Evolutionary conservation across 306 rosid species (phyloP).

Genomic region (Parietaria judaica): DNA sequence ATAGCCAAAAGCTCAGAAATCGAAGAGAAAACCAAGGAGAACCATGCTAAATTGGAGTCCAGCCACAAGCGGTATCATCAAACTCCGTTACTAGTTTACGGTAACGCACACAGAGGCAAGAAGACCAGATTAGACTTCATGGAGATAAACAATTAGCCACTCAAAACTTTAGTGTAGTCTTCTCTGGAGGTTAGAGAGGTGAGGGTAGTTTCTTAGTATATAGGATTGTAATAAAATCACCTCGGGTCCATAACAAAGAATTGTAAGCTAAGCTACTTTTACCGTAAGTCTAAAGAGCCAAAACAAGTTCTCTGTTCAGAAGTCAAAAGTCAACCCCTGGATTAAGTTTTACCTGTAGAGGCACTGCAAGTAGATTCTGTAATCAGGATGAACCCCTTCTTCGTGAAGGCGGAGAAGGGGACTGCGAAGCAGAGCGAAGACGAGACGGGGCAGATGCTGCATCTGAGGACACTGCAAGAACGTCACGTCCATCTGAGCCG

Average conservation of each 20-base stretch:
- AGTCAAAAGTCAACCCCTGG: neutral
- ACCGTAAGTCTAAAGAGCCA: no score
- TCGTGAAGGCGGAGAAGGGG: constrained; percentile 91
- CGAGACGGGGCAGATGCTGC: constrained; percentile 75
- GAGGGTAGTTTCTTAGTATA: no score
- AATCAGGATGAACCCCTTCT: constrained; percentile 96
- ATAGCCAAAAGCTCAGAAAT: constrained; percentile 13
- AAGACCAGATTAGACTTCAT: no score
- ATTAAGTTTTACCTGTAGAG: constrained; percentile 60
- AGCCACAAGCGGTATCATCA: no score
- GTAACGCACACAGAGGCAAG: no score
- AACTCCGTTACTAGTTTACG: no score
- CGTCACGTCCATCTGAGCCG: constrained; percentile 67
- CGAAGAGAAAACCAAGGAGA: constrained; percentile 7
- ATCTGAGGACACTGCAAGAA: constrained; percentile 91
- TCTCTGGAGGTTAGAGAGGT: no score
- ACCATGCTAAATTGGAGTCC: neutral
- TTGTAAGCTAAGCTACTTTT: no score
- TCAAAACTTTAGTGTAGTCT: no score
- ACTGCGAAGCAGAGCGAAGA: constrained; percentile 86
- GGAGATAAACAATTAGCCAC: no score
- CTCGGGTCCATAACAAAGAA: no score
- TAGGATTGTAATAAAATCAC: no score
- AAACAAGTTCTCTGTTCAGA: neutral
- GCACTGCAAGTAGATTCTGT: constrained; percentile 88